Evolutionary conservation across 2,329 filamentous ascomycete genomes (phyloP).

Genomic region (Aspergillus pseudonomiae): DNA sequence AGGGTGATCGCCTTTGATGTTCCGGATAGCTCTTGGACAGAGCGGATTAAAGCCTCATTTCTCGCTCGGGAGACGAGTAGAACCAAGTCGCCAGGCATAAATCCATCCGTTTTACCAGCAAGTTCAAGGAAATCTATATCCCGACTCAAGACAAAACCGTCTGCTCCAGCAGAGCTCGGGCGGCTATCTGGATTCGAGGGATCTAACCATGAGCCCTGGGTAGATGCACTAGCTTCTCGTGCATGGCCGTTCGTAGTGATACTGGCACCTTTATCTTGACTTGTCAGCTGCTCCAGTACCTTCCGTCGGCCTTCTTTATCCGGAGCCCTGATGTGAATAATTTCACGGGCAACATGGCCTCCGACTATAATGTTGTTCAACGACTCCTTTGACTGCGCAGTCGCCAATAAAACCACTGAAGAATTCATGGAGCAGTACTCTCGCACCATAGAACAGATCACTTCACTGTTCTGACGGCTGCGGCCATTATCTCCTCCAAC

Average conservation of each 20-base stretch:
- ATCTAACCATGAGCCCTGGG: conserved; percentile 74
- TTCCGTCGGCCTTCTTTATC: conserved; percentile 86
- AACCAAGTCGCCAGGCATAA: conserved; percentile 93
- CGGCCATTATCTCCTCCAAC: conserved; percentile 91
- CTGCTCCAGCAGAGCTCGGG: conserved; percentile 48
- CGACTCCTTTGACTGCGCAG: conserved; percentile 89
- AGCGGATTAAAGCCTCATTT: conserved; percentile 89
- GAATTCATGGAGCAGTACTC: conserved; percentile 81
- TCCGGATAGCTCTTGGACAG: conserved; percentile 62
- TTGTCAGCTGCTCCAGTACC: conserved; percentile 79
- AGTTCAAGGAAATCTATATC: conserved; percentile 89
- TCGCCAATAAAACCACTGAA: conserved; percentile 83
- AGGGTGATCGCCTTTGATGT: conserved; percentile 64
- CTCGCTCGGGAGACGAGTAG: conserved; percentile 84
- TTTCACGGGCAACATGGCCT: conserved; percentile 89
- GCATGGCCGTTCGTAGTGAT: conserved; percentile 45
- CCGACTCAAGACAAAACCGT: conserved; percentile 72
- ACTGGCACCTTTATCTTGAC: conserved; percentile 41
- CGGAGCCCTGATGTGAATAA: conserved; percentile 84
- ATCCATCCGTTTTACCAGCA: conserved; percentile 91
- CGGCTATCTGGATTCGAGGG: conserved; percentile 62
- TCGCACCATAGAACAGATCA: conserved; percentile 77
- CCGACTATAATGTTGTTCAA: conserved; percentile 89
- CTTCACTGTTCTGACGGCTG: conserved; percentile 89
- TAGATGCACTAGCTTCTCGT: conserved; percentile 39